Percentiles rank a stretch among this genome's conserved stretches.
Evolutionary conservation across 805 yeast species (phyloP).

Genomic region (Clavispora asparagi): DNA sequence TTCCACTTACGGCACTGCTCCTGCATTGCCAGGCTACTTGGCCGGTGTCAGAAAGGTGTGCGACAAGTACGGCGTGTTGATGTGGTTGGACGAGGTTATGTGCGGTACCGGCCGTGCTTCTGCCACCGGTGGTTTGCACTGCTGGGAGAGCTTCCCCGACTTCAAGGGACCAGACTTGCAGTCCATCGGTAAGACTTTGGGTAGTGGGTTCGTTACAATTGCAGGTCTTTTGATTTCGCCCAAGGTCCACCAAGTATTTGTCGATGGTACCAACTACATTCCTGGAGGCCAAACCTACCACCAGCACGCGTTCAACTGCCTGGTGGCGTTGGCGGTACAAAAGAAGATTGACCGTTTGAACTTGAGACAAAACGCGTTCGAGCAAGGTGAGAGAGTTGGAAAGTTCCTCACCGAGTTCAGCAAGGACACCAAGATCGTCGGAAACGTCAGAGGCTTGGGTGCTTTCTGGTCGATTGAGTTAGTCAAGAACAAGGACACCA

Average conservation of each 20-base stretch:
- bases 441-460: slow-evolving; percentile 61
- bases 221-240: slow-evolving; percentile 14
- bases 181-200: slow-evolving; percentile 14
- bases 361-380: slow-evolving; percentile 11
- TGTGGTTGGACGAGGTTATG: slow-evolving; percentile 54
- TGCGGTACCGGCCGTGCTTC: slow-evolving; percentile 50
- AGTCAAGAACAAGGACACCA: slow-evolving; percentile 48
- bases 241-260: slow-evolving; percentile 10
- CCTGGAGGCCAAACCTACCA: slow-evolving; percentile 14
- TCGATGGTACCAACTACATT: slow-evolving; percentile 10
- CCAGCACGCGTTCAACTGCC: slow-evolving; percentile 14
- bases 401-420: slow-evolving; percentile 5
- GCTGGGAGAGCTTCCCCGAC: slow-evolving; percentile 43
- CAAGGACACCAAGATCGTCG: slow-evolving; percentile 26
- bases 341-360: slow-evolving; percentile 11
- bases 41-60: slow-evolving; percentile 42
- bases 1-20: slow-evolving; percentile 22
- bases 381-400: slow-evolving; percentile 8
- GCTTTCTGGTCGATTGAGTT: slow-evolving; percentile 56
- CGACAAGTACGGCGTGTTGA: slow-evolving; percentile 46
- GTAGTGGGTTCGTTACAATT: slow-evolving; percentile 13
- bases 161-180: slow-evolving; percentile 13
- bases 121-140: slow-evolving; percentile 38
- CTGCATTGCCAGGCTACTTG: slow-evolving; percentile 12
- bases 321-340: slow-evolving; percentile 13